These are phyloP conservation scores for Penicillium ucsense DNA, from an alignment of 495 filamentous ascomycete genomes.

Conservation along the genomic window DNA sequence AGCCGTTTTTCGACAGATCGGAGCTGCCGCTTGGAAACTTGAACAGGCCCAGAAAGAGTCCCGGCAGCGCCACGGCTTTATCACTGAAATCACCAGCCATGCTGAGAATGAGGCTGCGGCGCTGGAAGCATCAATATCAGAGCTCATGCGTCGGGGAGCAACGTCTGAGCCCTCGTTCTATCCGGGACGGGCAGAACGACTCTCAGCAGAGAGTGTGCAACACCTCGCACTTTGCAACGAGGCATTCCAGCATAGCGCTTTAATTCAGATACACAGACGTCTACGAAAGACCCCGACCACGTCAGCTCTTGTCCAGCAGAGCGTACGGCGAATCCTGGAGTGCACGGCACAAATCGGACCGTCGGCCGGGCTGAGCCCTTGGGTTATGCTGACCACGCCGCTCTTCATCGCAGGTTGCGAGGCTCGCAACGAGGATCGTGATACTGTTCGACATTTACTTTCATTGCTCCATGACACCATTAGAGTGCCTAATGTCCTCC, in stretches of 20 bases:
- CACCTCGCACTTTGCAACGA: constrained; percentile 38
- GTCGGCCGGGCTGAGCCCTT: constrained; percentile 32
- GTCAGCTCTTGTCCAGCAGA: constrained; percentile 27
- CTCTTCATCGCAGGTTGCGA: constrained; percentile 40
- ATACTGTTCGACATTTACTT: constrained; percentile 25
- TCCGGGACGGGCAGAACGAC: constrained; percentile 27
- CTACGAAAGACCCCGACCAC: constrained; percentile 27
- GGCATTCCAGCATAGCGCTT: constrained; percentile 37
- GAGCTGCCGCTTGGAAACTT: constrained; percentile 31
- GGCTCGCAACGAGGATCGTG: constrained; percentile 29
- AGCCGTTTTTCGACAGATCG: constrained; percentile 34
- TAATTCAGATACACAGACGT: constrained; percentile 37
- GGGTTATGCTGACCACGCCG: constrained; percentile 39
- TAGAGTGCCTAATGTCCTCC: constrained; percentile 36
- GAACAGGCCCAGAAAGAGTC: constrained; percentile 12
- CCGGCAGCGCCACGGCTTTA: constrained; percentile 3
- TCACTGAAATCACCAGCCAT: constrained; percentile 14
- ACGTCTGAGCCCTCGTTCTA: constrained; percentile 27
- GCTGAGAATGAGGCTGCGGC: constrained; percentile 21
- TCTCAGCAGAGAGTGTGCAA: constrained; percentile 24
- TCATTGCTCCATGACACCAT: constrained; percentile 34
- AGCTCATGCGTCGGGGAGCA: constrained; percentile 27
- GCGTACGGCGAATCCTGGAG: constrained; percentile 33
- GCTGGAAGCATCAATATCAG: constrained; percentile 26
- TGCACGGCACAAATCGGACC: constrained; percentile 35